These are phyloP conservation scores for Mortierella sp. DNA, from an alignment of 371 early-diverging fungal species.

Conservation along the genomic window DNA sequence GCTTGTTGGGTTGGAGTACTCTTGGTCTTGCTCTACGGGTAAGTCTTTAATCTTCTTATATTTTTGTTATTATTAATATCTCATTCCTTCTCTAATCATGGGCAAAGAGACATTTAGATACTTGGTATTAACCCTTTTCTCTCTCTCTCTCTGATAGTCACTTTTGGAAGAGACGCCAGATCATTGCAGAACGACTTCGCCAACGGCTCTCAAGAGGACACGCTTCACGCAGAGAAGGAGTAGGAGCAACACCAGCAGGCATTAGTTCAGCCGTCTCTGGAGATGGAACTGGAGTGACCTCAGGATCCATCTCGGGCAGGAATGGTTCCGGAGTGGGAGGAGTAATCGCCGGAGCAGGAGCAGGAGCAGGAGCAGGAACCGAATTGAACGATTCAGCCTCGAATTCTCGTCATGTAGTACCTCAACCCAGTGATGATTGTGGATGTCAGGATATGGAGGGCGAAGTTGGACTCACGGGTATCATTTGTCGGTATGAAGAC, in stretches of 20 bases:
- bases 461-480: conserved; percentile 43
- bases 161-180: conserved; percentile 51
- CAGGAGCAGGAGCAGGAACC: neutral
- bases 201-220: conserved; percentile 26
- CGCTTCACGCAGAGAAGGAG: neutral
- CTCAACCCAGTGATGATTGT: conserved; percentile 7
- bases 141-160: conserved; percentile 20
- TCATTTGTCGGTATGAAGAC: conserved; percentile 47
- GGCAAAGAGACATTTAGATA: neutral
- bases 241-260: conserved; percentile 11
- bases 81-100: neutral
- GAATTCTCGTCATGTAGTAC: no score
- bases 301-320: conserved; percentile 19
- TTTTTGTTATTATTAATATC: neutral
- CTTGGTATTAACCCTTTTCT: neutral
- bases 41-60: no score
- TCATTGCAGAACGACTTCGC: conserved; percentile 36
- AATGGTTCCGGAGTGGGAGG: conserved; percentile 2
- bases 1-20: conserved; percentile 51
- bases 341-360: neutral
- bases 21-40: conserved; percentile 50
- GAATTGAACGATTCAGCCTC: neutral
- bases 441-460: conserved; percentile 41
- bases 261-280: conserved; percentile 32
- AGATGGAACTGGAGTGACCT: conserved; percentile 13